Evolutionary conservation across 1,284 basidiomycete species (phyloP), one percentile per base, ranked within the genome.

Genomic region (Neotropicomus parvogracilis): DNA sequence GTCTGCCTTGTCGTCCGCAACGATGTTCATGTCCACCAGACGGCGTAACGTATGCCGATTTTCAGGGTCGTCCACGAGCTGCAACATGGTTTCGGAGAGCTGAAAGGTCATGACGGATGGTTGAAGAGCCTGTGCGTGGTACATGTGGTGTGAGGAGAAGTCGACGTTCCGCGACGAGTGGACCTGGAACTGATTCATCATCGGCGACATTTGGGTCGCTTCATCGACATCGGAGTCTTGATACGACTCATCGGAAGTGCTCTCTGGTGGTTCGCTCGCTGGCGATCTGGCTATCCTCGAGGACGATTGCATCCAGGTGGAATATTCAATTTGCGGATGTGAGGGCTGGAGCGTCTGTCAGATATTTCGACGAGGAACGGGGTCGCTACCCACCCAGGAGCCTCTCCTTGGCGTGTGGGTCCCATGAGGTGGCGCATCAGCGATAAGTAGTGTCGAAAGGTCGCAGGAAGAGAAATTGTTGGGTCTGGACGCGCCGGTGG

Each of bases 221-320:
- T 67, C 67, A 20, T 67, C 67, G 28, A 32, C 44, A 35, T 64
- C 67, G 1, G 67, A 66, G 37, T 64, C 67, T 33, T 58, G 65
- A 37, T 50, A 53, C 3, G 66, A 67, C 39, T 65, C 66, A 19
- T 68, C 67, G 9, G 61, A 63, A 37, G 48, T 68, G 50, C 59
- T 61, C 40, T 68, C 66, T 2, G 66, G 52, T 3, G 63, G 64
- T 24, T 64, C 53, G 38, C 67, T 68, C 12, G 52, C 63, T 2
- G 67, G 61, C n/a, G 67, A 68, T 46, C 54, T 50, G 19, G 31
- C 10, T 10, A 44, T 33, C 40, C 55, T 49, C 11, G 51, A 43
- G n/a, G 50, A 40, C 2, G 49, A 51, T 16, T 53, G 49, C 17
- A 40, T 48, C 63, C 55, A 65, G 24, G 41, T 13, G 32, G 48